Evolutionary conservation across 2,329 filamentous ascomycete genomes (phyloP).

Genomic region (Diaporthe aspalathi): DNA sequence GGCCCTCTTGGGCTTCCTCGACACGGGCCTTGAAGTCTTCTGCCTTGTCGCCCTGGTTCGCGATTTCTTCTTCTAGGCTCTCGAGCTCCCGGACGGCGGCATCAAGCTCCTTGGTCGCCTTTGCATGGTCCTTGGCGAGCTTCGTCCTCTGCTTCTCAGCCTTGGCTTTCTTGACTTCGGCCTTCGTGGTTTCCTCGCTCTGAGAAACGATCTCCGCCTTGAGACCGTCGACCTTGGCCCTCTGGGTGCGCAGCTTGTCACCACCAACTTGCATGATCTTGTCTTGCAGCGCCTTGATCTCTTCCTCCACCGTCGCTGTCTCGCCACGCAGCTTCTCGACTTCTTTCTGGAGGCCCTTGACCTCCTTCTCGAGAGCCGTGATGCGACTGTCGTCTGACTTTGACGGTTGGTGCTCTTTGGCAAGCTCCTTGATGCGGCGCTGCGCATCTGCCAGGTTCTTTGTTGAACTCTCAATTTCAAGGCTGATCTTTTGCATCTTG

Average conservation of each 20-base stretch:
- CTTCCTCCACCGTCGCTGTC: constrained; percentile 89
- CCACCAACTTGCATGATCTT: constrained; percentile 99
- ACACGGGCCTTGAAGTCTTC: constrained; percentile 78
- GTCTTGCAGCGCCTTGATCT: constrained; percentile 92
- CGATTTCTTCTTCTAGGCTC: constrained; percentile 81
- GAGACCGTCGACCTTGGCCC: constrained; percentile 87
- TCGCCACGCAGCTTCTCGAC: constrained; percentile 83
- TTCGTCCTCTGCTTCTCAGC: constrained; percentile 92
- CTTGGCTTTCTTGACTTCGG: constrained; percentile 90
- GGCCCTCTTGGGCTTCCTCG: constrained; percentile 83
- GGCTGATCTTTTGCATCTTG: constrained; percentile 86
- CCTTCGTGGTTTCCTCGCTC: constrained; percentile 83
- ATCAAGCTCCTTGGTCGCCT: constrained; percentile 83
- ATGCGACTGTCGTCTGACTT: constrained; percentile 83
- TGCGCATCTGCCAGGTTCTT: constrained; percentile 87
- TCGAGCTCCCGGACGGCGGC: constrained; percentile 79
- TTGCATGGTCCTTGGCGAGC: constrained; percentile 83
- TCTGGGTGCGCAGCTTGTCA: constrained; percentile 89
- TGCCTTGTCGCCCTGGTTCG: constrained; percentile 79
- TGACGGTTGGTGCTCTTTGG: constrained; percentile 82
- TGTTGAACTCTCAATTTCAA: constrained; percentile 89
- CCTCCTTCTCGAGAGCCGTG: constrained; percentile 79
- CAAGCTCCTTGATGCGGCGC: constrained; percentile 86
- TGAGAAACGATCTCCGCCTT: constrained; percentile 87
- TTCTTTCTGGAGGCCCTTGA: constrained; percentile 79